phyloP scores from a whole-genome alignment of 2,329 filamentous ascomycete species.

The Coleophoma crateriformis region DNA sequence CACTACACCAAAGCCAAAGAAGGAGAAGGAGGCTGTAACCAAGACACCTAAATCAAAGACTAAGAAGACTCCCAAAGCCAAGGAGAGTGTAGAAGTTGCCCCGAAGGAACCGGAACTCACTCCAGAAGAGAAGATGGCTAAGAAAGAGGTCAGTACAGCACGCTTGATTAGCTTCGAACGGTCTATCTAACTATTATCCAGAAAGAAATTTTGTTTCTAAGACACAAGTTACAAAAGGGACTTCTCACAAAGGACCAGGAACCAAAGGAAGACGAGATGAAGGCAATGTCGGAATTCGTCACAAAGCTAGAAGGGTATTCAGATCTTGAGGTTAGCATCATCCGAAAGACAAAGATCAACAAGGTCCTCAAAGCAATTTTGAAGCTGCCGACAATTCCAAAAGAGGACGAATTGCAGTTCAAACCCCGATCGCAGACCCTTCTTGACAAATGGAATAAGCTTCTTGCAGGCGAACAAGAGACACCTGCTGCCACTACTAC shows the following conservation, averaged over 20 bases:
- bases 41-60: conserved; percentile 35
- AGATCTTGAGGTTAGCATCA: conserved; percentile 84
- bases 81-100: conserved; percentile 47
- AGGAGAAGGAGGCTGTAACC: conserved; percentile 22
- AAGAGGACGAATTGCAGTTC: conserved; percentile 85
- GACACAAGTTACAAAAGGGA: conserved; percentile 91
- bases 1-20: conserved; percentile 23
- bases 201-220: conserved; percentile 83
- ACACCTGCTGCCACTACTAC: conserved; percentile 27
- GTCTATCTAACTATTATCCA: conserved; percentile 33
- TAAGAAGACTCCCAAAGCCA: conserved; percentile 49
- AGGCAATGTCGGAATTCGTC: conserved; percentile 70
- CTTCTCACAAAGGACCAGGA: conserved; percentile 79
- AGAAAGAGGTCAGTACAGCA: conserved; percentile 48
- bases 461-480: conserved; percentile 57
- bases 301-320: conserved; percentile 74
- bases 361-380: conserved; percentile 95
- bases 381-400: conserved; percentile 75
- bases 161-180: background rate
- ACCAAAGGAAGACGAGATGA: conserved; percentile 84
- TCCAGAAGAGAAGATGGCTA: conserved; percentile 49
- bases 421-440: conserved; percentile 75
- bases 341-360: conserved; percentile 92
- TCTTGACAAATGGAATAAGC: conserved; percentile 83
- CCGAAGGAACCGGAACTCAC: conserved; percentile 53